Conservation (phyloP, 106 monocot species). For the Apostasia shenzhenica region DNA sequence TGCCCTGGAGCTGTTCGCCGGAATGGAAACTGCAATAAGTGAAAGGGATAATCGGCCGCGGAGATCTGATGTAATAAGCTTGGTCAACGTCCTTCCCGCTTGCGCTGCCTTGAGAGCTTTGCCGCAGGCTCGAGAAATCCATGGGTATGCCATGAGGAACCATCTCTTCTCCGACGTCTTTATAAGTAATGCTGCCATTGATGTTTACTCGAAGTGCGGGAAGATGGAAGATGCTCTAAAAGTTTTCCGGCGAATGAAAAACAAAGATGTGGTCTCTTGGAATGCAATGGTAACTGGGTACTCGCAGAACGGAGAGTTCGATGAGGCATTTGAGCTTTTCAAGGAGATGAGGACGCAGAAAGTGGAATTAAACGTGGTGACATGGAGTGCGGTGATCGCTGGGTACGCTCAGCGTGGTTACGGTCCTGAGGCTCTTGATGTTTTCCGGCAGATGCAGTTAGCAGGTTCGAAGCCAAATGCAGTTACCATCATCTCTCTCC, state of each 20-base stretch:
- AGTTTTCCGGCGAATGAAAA: slow-evolving; percentile 49
- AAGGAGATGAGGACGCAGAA: slow-evolving; percentile 40
- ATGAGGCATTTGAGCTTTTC: slow-evolving; percentile 45
- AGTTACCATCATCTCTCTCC: slow-evolving; percentile 73
- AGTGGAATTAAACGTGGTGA: slow-evolving; percentile 60
- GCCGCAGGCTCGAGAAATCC: slow-evolving; percentile 48
- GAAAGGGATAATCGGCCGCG: not conserved
- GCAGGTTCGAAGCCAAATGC: slow-evolving; percentile 54
- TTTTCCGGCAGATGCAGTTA: slow-evolving; percentile 63
- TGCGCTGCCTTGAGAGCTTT: slow-evolving; percentile 48
- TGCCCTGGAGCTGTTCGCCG: slow-evolving; percentile 61
- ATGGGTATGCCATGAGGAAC: slow-evolving; percentile 44
- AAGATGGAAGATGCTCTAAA: slow-evolving; percentile 50
- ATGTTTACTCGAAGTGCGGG: slow-evolving; percentile 76
- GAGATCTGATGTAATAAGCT: slow-evolving; percentile 61
- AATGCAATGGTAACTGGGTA: slow-evolving; percentile 79
- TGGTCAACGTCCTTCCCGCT: slow-evolving; percentile 81
- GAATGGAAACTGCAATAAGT: slow-evolving; percentile 21
- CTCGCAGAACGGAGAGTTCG: slow-evolving; percentile 71
- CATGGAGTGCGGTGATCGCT: slow-evolving; percentile 85
- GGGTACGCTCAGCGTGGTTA: slow-evolving; percentile 73
- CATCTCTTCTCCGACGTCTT: slow-evolving; percentile 43
- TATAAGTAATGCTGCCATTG: slow-evolving; percentile 70
- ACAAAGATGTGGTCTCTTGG: slow-evolving; percentile 75
- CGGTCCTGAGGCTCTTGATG: slow-evolving; percentile 51